Evolutionary conservation across 1,284 basidiomycete genomes (phyloP).

Genomic region (Pseudozyma thailandica): DNA sequence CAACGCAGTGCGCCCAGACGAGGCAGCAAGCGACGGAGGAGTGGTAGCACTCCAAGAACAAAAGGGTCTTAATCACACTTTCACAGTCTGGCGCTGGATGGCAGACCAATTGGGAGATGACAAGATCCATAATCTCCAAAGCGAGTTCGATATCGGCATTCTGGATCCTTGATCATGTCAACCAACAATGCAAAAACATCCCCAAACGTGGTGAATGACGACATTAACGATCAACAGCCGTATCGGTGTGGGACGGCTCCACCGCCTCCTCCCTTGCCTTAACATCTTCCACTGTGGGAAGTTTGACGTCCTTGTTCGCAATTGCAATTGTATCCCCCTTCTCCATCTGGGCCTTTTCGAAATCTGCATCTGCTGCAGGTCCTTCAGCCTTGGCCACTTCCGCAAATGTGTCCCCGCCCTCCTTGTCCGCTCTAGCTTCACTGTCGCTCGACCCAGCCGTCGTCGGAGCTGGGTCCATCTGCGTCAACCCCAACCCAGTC

Average conservation of each 20-base stretch:
- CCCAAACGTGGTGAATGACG: neutral
- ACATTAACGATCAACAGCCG: no score
- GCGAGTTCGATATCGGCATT: slow-evolving; percentile 31
- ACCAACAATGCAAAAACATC: neutral
- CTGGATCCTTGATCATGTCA: slow-evolving; percentile 26
- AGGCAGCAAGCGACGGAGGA: slow-evolving; percentile 52
- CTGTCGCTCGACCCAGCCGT: neutral
- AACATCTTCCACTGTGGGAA: slow-evolving; percentile 1
- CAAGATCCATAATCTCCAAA: slow-evolving; percentile 1
- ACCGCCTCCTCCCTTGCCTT: neutral
- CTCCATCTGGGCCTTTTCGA: slow-evolving; percentile 24
- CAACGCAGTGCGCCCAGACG: slow-evolving; percentile 17
- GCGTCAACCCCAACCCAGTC: slow-evolving; percentile 20
- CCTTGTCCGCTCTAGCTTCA: neutral
- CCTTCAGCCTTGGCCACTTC: slow-evolving; percentile 26
- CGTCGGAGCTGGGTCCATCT: neutral
- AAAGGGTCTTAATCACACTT: slow-evolving; percentile 69
- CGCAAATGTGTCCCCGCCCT: slow-evolving; percentile 12
- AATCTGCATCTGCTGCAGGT: slow-evolving; percentile 22
- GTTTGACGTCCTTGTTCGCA: slow-evolving; percentile 25
- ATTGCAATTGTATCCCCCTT: slow-evolving; percentile 17
- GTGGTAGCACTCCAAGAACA: slow-evolving; percentile 69
- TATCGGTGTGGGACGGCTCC: no score
- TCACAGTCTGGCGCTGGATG: slow-evolving; percentile 69
- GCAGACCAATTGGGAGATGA: neutral